Percentiles rank a stretch among this genome's conserved stretches.
Evolutionary conservation across 78 protist species (phyloP).

Genomic region (Dictyostelium citrinum): DNA sequence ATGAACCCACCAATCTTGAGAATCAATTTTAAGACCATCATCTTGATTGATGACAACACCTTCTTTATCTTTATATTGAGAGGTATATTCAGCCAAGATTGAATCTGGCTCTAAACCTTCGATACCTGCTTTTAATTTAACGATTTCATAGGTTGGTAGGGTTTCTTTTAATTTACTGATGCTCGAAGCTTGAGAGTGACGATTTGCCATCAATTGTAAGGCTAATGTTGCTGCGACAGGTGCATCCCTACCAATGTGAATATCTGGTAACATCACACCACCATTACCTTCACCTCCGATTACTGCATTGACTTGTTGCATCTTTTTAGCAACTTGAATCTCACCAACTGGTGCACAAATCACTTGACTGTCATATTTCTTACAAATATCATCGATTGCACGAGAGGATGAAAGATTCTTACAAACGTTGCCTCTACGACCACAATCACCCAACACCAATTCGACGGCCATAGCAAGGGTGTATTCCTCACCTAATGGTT

Average conservation of each 20-base stretch:
- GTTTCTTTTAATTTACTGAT: conserved; percentile 54
- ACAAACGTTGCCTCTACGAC: conserved; percentile 39
- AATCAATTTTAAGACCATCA: conserved; percentile 80
- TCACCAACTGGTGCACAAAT: conserved; percentile 85
- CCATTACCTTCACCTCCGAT: conserved; percentile 89
- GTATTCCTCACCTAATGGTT: conserved; percentile 83
- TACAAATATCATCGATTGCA: conserved; percentile 79
- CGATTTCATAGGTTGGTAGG: conserved; percentile 83
- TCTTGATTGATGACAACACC: conserved; percentile 39
- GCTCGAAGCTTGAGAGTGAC: neutral
- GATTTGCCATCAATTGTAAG: conserved; percentile 59
- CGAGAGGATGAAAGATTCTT: conserved; percentile 83
- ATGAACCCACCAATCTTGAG: conserved; percentile 85
- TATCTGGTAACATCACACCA: conserved; percentile 86
- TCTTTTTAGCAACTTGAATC: conserved; percentile 82
- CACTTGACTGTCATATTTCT: conserved; percentile 37
- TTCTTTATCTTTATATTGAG: conserved; percentile 16
- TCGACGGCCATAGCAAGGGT: conserved; percentile 81
- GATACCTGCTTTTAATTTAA: conserved; percentile 75
- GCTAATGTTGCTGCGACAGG: conserved; percentile 82
- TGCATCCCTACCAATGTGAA: conserved; percentile 87
- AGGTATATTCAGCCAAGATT: conserved; percentile 10
- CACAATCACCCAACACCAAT: conserved; percentile 69
- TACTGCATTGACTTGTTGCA: conserved; percentile 32
- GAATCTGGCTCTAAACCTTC: conserved; percentile 80